These are phyloP conservation scores for Chamaecrista fasciculata DNA, from an alignment of 306 rosid genomes.

Conservation along the genomic window DNA sequence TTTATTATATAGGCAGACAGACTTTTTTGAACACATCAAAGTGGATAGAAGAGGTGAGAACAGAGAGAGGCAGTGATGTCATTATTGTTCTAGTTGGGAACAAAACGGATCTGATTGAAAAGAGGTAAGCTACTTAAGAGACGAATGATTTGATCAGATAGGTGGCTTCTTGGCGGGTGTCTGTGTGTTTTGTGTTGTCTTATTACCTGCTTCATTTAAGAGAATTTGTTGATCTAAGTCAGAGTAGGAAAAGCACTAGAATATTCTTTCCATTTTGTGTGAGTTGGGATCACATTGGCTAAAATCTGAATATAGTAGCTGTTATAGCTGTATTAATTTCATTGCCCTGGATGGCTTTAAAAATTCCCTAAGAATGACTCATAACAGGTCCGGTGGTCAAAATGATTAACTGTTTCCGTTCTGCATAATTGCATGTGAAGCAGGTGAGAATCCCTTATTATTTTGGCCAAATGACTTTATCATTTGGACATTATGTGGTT, in stretches of 20 bases:
- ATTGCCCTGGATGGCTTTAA: not conserved
- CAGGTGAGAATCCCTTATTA: not conserved
- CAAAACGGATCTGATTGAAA: slow-evolving; percentile 55
- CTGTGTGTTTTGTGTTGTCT: not conserved
- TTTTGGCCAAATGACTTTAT: not conserved
- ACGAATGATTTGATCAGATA: not conserved
- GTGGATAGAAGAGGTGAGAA: slow-evolving; percentile 57
- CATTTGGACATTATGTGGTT: not conserved
- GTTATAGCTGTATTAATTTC: not conserved
- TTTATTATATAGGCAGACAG: slow-evolving; percentile 39
- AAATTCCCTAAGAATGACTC: not conserved
- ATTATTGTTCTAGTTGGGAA: slow-evolving; percentile 53
- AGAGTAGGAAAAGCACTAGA: not conserved
- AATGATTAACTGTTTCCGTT: not conserved
- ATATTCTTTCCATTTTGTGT: not conserved
- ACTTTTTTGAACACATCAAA: slow-evolving; percentile 49
- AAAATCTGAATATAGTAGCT: not conserved
- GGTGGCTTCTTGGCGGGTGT: not conserved
- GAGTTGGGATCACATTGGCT: not conserved
- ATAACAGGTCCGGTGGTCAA: not conserved
- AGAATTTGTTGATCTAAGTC: not conserved
- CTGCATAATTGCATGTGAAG: not conserved
- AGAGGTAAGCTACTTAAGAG: slow-evolving; percentile 36
- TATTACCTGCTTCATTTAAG: not conserved
- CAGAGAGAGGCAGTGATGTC: slow-evolving; percentile 56